Evolutionary conservation across 75 land plant genomes (phyloP).

Genomic region (Picea glauca): DNA sequence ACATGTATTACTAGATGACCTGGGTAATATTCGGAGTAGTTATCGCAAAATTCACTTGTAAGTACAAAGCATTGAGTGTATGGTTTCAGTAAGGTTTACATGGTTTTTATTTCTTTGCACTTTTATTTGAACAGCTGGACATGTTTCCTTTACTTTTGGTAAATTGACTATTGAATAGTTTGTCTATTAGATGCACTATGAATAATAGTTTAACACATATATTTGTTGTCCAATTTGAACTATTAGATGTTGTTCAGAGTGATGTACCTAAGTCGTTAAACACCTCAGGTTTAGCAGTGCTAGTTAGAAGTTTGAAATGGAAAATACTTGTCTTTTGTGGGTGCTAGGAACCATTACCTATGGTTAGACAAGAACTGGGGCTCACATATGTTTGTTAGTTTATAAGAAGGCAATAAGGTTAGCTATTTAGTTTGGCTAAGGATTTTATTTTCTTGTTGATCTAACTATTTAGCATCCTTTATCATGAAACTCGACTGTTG

Average conservation of each 20-base stretch:
- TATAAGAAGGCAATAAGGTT: neutral
- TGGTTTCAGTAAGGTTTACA: neutral
- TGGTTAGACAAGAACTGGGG: neutral
- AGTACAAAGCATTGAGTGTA: slow-evolving; percentile 13
- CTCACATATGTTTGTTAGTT: neutral
- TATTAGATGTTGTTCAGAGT: neutral
- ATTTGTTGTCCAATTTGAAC: neutral
- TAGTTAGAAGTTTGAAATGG: slow-evolving; percentile 1
- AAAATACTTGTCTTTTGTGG: neutral
- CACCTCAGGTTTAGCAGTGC: neutral
- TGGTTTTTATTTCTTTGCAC: neutral
- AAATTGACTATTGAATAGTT: neutral
- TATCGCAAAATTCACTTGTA: slow-evolving; percentile 93
- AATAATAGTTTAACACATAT: neutral
- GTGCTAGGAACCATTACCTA: slow-evolving; percentile 1
- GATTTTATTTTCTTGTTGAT: too few species aligned
- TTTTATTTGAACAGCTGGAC: neutral
- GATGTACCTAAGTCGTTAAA: neutral
- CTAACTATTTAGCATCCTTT: neutral
- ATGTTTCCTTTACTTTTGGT: neutral
- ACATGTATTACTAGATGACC: slow-evolving; percentile 84
- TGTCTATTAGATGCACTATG: neutral
- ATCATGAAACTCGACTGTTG: neutral
- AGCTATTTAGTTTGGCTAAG: neutral
- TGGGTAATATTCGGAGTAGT: slow-evolving; percentile 60